Conservation (phyloP, 345 rosid species). For the Linum usitatissimum region DNA sequence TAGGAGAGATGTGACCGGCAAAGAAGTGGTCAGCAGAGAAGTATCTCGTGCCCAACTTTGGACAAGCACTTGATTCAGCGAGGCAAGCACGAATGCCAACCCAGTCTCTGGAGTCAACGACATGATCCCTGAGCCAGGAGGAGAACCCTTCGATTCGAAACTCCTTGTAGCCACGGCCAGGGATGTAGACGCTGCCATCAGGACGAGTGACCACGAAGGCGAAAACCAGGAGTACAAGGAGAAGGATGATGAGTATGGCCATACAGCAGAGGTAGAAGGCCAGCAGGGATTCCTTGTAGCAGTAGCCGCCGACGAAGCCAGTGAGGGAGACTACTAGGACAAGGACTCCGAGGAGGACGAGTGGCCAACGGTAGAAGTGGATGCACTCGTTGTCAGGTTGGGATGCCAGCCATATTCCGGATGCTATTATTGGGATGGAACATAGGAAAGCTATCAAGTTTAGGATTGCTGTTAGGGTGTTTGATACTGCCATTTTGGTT, state of each 20-base stretch:
- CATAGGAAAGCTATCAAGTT: constrained; percentile 75
- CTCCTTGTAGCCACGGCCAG: constrained; percentile 59
- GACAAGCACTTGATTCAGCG: constrained; percentile 50
- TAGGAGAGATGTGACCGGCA: constrained; percentile 49
- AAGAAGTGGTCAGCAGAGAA: constrained; percentile 67
- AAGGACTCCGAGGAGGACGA: constrained; percentile 65
- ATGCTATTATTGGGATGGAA: constrained; percentile 73
- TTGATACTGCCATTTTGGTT: constrained; percentile 23
- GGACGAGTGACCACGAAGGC: constrained; percentile 77
- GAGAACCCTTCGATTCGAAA: constrained; percentile 62
- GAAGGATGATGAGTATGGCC: constrained; percentile 69
- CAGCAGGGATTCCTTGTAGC: constrained; percentile 69
- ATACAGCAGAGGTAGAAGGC: constrained; percentile 81
- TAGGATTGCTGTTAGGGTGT: constrained; percentile 75
- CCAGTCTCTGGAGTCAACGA: constrained; percentile 56
- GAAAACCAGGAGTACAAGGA: constrained; percentile 54
- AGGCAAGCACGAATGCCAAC: constrained; percentile 55
- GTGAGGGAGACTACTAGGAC: constrained; percentile 68
- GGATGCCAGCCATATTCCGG: constrained; percentile 87
- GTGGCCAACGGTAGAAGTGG: constrained; percentile 73
- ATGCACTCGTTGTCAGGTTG: constrained; percentile 75
- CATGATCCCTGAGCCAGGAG: constrained; percentile 55
- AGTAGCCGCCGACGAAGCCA: constrained; percentile 81
- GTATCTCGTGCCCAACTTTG: constrained; percentile 43
- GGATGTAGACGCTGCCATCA: constrained; percentile 56